Percentiles rank a stretch among this genome's conserved stretches.
Evolutionary conservation across 2,329 filamentous ascomycete genomes (phyloP).

Genomic region (Aspergillus hortae): DNA sequence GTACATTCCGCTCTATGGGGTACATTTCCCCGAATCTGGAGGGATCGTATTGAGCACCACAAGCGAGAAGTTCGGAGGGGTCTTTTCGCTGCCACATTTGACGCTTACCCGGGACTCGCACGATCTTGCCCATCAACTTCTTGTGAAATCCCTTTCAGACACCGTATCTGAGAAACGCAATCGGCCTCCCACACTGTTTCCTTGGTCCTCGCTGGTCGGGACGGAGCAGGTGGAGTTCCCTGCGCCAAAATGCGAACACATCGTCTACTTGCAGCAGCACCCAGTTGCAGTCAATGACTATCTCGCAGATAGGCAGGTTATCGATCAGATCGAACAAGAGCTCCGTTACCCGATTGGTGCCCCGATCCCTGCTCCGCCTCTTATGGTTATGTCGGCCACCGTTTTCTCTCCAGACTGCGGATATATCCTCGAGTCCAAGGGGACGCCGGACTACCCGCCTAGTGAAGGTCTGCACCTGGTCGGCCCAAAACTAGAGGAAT

Average conservation of each 20-base stretch:
- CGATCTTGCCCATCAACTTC: conserved; percentile 57
- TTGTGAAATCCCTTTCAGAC: conserved; percentile 69
- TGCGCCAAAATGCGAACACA: conserved; percentile 78
- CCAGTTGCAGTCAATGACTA: conserved; percentile 32
- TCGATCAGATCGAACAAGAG: conserved; percentile 56
- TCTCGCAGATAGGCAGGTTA: conserved; percentile 30
- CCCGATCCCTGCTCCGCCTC: conserved; percentile 49
- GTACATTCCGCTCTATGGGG: conserved; percentile 75
- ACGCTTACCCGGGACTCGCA: conserved; percentile 57
- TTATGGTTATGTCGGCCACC: conserved; percentile 57
- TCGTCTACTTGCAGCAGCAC: conserved; percentile 73
- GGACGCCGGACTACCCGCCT: conserved; percentile 52
- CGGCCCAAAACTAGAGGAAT: conserved; percentile 57
- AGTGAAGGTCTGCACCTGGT: conserved; percentile 51
- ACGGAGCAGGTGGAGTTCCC: conserved; percentile 47
- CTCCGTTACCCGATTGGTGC: conserved; percentile 58
- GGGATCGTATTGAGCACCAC: conserved; percentile 79
- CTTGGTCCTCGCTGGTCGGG: conserved; percentile 70
- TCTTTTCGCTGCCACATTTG: conserved; percentile 85
- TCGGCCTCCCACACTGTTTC: conserved; percentile 55
- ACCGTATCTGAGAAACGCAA: conserved; percentile 63
- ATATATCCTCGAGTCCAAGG: conserved; percentile 61
- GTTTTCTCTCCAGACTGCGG: conserved; percentile 65
- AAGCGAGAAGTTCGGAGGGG: conserved; percentile 89
- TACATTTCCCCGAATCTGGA: conserved; percentile 81